Base-by-base conservation (phyloP, 2,329 filamentous ascomycete species). In the Fusarium transvaalense region DNA sequence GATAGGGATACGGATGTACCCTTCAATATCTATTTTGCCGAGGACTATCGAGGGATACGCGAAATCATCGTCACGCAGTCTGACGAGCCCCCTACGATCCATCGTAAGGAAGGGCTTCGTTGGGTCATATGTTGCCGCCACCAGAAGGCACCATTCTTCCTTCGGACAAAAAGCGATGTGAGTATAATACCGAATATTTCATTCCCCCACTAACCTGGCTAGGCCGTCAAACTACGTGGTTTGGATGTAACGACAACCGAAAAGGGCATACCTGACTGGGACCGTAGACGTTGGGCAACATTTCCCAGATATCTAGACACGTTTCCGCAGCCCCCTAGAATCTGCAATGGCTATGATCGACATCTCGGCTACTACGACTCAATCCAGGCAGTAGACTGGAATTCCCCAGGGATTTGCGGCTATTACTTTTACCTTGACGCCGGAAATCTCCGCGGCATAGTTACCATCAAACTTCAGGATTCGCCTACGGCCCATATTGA, bases 301-400 rank as follows among this genome's bases (percentile, higher is more conserved):
- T 9, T 48, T 34, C 31, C 46, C 17, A n/a, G 31, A 25, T 1
- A 13, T 17, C 6, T 42, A 13, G 21, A 9, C 0, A 19, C 31
- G 0, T 41, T 58, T 14, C 57, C 42, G 0, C 53, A 2, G 8
- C 14, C 35, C 9, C 6, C 17, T 3, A 0, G 5, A 3, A 21
- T 4, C 7, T 6, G 3, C 10, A 6, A 8, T 5, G 0, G 0
- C 1, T 4, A 10, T 4, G 0, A 2, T 15, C 19, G 2, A 31
- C 6, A 1, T 0, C 35, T 19, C 15, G 14, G 1, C 0, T 56
- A 34, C 32, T 57, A 0, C 13, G 10, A 38, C 3, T 14, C 6
- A 27, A 10, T 54, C 1, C 35, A 56, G 0, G 35, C 29, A 1
- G 9, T 54, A 19, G 47, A 56, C 4, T 56, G 35, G 47, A 56